Conservation (phyloP, 176 grass and related monocot species). For the Avena atlantica region DNA sequence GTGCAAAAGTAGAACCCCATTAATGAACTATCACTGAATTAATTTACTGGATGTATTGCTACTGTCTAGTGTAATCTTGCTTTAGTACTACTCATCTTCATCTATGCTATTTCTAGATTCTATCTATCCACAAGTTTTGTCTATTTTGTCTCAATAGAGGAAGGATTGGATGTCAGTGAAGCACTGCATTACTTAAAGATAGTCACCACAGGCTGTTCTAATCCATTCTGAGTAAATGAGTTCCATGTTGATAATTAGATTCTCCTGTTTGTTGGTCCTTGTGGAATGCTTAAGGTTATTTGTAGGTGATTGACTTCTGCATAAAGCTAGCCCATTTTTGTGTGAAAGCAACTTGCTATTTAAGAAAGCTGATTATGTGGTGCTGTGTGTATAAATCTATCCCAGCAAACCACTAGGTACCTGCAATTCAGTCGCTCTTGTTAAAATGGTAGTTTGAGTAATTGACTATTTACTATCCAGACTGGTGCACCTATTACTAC, state of each 20-base stretch:
- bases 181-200: slow-evolving; percentile 1
- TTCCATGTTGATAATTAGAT: slow-evolving; percentile 3
- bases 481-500: not conserved
- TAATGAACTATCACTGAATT: slow-evolving; percentile 14
- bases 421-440: not conserved
- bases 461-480: not conserved
- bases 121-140: slow-evolving; percentile 22
- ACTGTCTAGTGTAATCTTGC: slow-evolving; percentile 11
- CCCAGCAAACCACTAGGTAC: not conserved
- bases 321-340: too few species aligned
- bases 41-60: slow-evolving; percentile 27
- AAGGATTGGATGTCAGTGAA: slow-evolving; percentile 11
- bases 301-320: not conserved
- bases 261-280: not conserved
- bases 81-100: not conserved
- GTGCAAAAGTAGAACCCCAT: slow-evolving; percentile 42
- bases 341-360: slow-evolving; percentile 29
- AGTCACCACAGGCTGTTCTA: not conserved
- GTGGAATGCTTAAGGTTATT: not conserved
- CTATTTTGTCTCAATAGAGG: slow-evolving; percentile 32
- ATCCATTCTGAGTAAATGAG: not conserved
- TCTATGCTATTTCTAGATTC: slow-evolving; percentile 18
- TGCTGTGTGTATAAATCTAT: not conserved
- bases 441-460: not conserved
- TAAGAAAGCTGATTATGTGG: slow-evolving; percentile 17